These are phyloP conservation scores for Quercus lobata DNA, from an alignment of 331 rosid species.

Conservation along the genomic window DNA sequence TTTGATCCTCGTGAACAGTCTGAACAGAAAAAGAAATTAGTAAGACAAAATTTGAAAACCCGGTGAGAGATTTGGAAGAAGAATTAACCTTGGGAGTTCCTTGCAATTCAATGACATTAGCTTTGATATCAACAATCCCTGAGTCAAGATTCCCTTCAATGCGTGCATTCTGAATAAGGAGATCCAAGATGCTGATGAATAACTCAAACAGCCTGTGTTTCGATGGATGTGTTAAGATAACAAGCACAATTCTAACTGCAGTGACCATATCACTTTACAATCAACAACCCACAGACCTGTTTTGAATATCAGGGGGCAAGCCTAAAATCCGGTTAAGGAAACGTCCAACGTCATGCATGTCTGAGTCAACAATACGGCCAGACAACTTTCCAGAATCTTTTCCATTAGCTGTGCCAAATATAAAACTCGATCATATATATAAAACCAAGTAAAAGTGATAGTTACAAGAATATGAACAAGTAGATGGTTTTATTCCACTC, in stretches of 20 bases:
- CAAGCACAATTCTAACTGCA: slow-evolving; percentile 19
- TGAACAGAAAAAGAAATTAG: slow-evolving; percentile 35
- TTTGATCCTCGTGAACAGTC: slow-evolving; percentile 88
- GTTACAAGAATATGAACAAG: background rate
- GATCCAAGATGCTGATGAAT: slow-evolving; percentile 92
- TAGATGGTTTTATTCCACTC: background rate
- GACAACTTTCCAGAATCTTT: slow-evolving; percentile 66
- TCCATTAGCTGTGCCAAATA: slow-evolving; percentile 52
- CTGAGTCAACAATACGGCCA: slow-evolving; percentile 91
- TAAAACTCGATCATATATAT: slow-evolving; percentile 11
- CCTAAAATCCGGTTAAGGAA: slow-evolving; percentile 96
- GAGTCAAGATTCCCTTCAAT: slow-evolving; percentile 64
- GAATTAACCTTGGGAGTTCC: slow-evolving; percentile 87
- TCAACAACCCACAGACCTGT: slow-evolving; percentile 52
- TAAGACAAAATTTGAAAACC: slow-evolving; percentile 5
- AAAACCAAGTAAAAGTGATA: slow-evolving; percentile 2
- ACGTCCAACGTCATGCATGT: slow-evolving; percentile 98
- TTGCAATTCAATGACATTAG: slow-evolving; percentile 74
- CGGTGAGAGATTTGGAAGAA: slow-evolving; percentile 15
- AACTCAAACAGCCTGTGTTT: slow-evolving; percentile 75
- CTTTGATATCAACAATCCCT: slow-evolving; percentile 93
- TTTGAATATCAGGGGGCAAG: slow-evolving; percentile 88
- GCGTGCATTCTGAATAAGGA: slow-evolving; percentile 90
- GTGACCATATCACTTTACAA: slow-evolving; percentile 19
- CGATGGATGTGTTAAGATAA: slow-evolving; percentile 22